Base-by-base conservation (phyloP, 129 eudicot species). In the Solidago caesia region DNA sequence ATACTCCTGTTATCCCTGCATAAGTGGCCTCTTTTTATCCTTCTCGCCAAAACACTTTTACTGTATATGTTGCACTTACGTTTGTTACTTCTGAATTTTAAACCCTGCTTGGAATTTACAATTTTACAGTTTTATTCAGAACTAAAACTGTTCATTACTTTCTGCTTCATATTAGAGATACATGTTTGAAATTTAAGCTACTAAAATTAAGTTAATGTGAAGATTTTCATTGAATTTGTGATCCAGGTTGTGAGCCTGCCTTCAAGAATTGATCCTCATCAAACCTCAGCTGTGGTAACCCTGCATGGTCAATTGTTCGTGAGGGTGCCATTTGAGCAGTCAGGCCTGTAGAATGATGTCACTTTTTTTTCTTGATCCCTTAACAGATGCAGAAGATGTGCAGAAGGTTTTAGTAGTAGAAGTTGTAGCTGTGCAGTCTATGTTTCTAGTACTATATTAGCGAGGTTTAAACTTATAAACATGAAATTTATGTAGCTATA, bases 211-310 rank as follows among this genome's bases (percentile, higher is more conserved):
- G n/a, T 53, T 11, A 4, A 5, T 33, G 0, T 33, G 39, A 33
- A 33, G 39, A 33, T 33, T 3, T 33, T 33, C 39, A 3, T 13
- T 64, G 11, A 7, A 27, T 68, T 33, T 71, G 29, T 44, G 49
- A 52, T 75, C 15, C 86, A 92, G 98, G 89, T 92, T 63, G 96
- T 92, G 55, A 92, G 87, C 81, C 81, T 92, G 76, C 92, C 98
- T n/a, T 82, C 96, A 52, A 84, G 98, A 80, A 92, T 92, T 74
- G 98, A 92, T 84, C 90, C 98, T 60, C 96, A 92, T 60, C 98
- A 92, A 83, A 92, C 96, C 27, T 92, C 98, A 8, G 98, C 98
- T 25, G 92, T 92, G 72, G 98, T 92, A 80, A 92, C 98, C 64
- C 75, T 92, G 74, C 98, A 92, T 26, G 98, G 98, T 42, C 98